Percentiles rank a stretch among this genome's conserved stretches.
Evolutionary conservation across 305 asterid species (phyloP).

Genomic region (Fraxinus baroniana): DNA sequence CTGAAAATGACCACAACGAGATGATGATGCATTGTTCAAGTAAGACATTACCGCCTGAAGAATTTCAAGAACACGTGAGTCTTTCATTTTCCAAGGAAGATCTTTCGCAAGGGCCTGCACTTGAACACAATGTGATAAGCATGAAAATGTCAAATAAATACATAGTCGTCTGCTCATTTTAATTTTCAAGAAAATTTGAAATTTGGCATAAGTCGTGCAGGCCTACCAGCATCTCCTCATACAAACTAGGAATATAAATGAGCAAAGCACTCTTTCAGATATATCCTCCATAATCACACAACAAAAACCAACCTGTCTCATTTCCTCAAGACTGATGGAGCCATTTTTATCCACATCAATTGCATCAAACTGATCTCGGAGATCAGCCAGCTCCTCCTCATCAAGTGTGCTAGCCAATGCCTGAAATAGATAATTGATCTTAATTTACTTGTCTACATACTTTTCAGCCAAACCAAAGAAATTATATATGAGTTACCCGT

Average conservation of each 20-base stretch:
- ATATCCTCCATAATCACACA: neutral
- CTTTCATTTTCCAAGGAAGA: slow-evolving; percentile 97
- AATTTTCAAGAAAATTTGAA: neutral
- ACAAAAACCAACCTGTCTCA: slow-evolving; percentile 74
- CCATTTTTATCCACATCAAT: slow-evolving; percentile 96
- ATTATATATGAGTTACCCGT: slow-evolving; percentile 49
- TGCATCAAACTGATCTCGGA: slow-evolving; percentile 90
- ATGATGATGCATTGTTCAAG: neutral
- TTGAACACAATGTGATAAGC: slow-evolving; percentile 1
- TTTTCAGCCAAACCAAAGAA: slow-evolving; percentile 13
- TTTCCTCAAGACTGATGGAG: slow-evolving; percentile 90
- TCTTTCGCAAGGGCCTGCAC: slow-evolving; percentile 91
- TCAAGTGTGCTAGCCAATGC: slow-evolving; percentile 94
- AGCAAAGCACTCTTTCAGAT: neutral
- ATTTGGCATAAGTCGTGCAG: neutral
- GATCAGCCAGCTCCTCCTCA: slow-evolving; percentile 83
- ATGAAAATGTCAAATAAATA: neutral
- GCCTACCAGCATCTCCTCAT: neutral
- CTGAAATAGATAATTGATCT: slow-evolving; percentile 35
- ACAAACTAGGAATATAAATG: neutral
- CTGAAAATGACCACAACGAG: neutral
- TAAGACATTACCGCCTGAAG: slow-evolving; percentile 78
- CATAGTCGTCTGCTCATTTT: neutral
- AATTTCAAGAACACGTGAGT: slow-evolving; percentile 85
- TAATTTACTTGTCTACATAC: neutral